These are phyloP conservation scores for Xylaria sp. DNA, from an alignment of 2,329 filamentous ascomycete genomes.

Conservation along the genomic window DNA sequence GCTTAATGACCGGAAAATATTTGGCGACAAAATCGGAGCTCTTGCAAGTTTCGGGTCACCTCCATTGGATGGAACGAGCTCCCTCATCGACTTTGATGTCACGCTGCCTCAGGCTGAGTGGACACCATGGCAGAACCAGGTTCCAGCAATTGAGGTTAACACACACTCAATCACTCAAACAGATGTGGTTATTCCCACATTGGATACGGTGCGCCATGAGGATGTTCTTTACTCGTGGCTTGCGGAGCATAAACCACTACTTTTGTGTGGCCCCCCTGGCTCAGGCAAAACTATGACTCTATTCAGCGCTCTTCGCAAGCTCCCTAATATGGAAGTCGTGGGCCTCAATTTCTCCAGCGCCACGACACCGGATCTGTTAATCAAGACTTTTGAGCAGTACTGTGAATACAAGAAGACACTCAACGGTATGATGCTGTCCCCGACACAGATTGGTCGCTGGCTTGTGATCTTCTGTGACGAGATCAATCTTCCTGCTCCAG, in stretches of 20 bases:
- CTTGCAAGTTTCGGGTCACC: conserved; percentile 88
- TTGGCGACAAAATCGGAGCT: conserved; percentile 82
- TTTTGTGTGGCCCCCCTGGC: conserved; percentile 95
- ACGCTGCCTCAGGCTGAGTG: conserved; percentile 86
- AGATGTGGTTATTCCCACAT: conserved; percentile 95
- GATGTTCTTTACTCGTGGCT: conserved; percentile 99
- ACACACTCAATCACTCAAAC: conserved; percentile 98
- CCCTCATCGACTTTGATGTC: conserved; percentile 95
- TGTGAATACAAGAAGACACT: conserved; percentile 99
- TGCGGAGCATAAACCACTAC: conserved; percentile 94
- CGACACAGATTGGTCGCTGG: conserved; percentile 96
- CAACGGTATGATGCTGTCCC: conserved; percentile 93
- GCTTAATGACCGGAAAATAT: conserved; percentile 81
- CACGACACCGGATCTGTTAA: conserved; percentile 93
- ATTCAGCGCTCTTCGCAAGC: conserved; percentile 94
- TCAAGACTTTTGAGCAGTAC: conserved; percentile 99
- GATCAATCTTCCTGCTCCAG: conserved; percentile 96
- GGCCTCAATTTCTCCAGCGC: conserved; percentile 99
- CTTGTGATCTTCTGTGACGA: conserved; percentile 99
- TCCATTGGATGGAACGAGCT: conserved; percentile 75
- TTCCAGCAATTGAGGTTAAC: conserved; percentile 94
- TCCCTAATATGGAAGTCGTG: conserved; percentile 98
- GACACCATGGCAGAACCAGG: conserved; percentile 92
- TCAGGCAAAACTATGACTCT: conserved; percentile 99
- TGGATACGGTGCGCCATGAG: conserved; percentile 97